These are phyloP conservation scores for Exophiala alcalophila DNA, from an alignment of 2,329 filamentous ascomycete genomes.

Conservation along the genomic window DNA sequence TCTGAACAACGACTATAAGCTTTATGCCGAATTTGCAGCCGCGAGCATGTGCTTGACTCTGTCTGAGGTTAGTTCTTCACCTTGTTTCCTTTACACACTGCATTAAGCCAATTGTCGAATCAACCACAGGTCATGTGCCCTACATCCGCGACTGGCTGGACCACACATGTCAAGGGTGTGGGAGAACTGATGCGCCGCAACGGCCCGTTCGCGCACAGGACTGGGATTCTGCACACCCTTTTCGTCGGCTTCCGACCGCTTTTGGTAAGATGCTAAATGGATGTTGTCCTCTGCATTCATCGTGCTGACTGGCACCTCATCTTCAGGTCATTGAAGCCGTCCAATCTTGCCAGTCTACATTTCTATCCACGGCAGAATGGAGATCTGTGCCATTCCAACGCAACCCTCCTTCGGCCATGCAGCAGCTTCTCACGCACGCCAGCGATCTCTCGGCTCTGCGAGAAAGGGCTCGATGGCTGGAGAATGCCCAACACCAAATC, in stretches of 20 bases:
- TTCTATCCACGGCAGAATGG: neutral
- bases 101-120: neutral
- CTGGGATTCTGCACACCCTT: neutral
- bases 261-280: neutral
- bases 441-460: too few relatives aligned
- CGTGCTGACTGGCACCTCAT: too few relatives aligned
- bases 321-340: neutral
- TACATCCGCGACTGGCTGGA: neutral
- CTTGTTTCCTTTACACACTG: neutral
- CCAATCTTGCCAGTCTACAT: neutral
- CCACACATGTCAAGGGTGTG: neutral
- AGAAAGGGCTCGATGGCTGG: too few relatives aligned
- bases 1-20: too few relatives aligned
- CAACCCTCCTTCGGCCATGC: neutral
- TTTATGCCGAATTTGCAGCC: neutral
- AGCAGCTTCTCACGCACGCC: too few relatives aligned
- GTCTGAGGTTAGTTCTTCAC: neutral
- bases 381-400: neutral
- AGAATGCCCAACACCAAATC: too few relatives aligned
- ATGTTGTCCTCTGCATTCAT: neutral
- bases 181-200: neutral
- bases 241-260: conserved; percentile 2
- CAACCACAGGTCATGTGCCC: neutral
- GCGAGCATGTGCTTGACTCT: conserved; percentile 1
- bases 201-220: neutral